Evolutionary conservation across 2,329 filamentous ascomycete genomes (phyloP), one percentile per base, ranked within the genome.

Genomic region (Xylariales sp.): DNA sequence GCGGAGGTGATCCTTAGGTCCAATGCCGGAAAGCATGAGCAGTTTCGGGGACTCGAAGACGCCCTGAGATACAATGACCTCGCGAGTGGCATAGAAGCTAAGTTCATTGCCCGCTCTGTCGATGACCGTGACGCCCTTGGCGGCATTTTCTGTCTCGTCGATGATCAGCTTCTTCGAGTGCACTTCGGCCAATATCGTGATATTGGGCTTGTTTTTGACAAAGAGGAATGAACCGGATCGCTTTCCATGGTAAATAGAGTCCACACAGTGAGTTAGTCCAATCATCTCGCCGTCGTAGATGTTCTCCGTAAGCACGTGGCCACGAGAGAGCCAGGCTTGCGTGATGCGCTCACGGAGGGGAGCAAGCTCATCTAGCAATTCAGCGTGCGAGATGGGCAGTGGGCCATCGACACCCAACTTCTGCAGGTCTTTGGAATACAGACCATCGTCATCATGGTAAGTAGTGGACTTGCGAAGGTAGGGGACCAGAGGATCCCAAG

Each of bases 11-110:
- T 79, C 75, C 10, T 77, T 73, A 0, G 88, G 87, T 0, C 89
- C 89, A 41, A 91, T 83, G n/a, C 90, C 90, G 59, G 83, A 87
- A 1, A 91, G 83, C 79, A 89, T 87, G 12, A 92, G 85, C 2
- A 92, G 78, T 76, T 91, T 89, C 6, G 89, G 88, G 1, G 85
- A 85, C 78, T 91, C 89, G 78, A 87, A 91, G 0, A 87, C 84
- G 18, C 89, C 89, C 16, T 79, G 75, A 0, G 81, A 81, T 3
- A 86, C 76, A 9, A 81, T 84, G 8, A 85, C 84, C 73, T 86
- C 84, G 79, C 83, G 71, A 30, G 77, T 82, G 45, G 87, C 85
- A 6, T 77, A 78, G 68, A 89, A 81, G 39, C 73, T 82, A 36
- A 83, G 78, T 58, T 83, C 81, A 14, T 82, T 68, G 30, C 81